Base-by-base conservation (phyloP, 495 filamentous ascomycete genomes). In the Lophiostoma macrostomum region DNA sequence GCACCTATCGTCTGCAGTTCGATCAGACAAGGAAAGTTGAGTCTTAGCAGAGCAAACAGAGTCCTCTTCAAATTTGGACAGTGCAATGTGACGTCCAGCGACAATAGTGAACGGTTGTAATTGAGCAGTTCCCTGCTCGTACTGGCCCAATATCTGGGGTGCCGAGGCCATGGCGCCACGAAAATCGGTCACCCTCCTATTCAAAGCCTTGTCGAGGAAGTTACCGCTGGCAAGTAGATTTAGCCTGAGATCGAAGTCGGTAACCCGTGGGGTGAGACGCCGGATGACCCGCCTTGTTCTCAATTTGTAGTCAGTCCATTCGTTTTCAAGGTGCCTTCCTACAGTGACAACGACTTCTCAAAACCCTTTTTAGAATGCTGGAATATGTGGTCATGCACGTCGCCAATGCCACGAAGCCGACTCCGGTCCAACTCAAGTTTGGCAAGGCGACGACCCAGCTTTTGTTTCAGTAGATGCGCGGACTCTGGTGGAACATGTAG, bases 391-490 rank as follows among this genome's bases (percentile, higher is more conserved):
- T 47, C 51, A 29, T 72, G 36, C 3, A 32, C 41, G 7, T 18
- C 23, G 8, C 31, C 39, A 19, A 16, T 23, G 4, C 6, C 8
- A 23, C 2, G 30, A 14, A 22, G 38, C 45, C 14, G 29, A 38
- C 8, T 43, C 28, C 58, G 69, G 20, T 78, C 71, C 12, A 56
- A 43, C 29, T 84, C 77, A 5, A 86, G 34, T 62, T 87, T 85
- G 5, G 73, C 77, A 35, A 85, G 66, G 12, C 83, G 80, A 24
- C 81, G 76, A 50, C 76, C 78, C 7, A 87, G 69, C 53, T 86
- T 86, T 12, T 72, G 46, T 31, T 68, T 76, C 0, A 82, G 67
- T 16, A 72, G 71, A 14, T 66, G 56, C 1, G 60, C 37, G 23
- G 60, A 30, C 11, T 75, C 73, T 5, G 62, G 60, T 14, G 37